A percentile compares a stretch with the other conserved stretches of the same genome.
phyloP scores from a whole-genome alignment of 2,329 filamentous ascomycete species.

The Proliferodiscus dingleyae region DNA sequence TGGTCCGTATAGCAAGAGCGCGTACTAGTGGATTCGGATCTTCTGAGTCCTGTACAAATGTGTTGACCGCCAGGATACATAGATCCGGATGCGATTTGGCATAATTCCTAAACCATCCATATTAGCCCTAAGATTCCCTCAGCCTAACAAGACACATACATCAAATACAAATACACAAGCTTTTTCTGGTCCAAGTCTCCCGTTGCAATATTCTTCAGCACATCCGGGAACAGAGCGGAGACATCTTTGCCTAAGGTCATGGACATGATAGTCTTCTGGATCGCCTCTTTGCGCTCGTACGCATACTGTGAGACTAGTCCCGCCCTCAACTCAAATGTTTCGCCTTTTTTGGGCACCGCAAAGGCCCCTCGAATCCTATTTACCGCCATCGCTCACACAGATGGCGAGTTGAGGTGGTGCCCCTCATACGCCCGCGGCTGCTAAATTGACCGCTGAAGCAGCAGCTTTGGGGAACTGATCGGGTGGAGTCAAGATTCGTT shows the following conservation, averaged over 20 bases:
- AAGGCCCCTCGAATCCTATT: conserved; percentile 95
- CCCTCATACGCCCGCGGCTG: conserved; percentile 32
- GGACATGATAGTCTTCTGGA: conserved; percentile 99
- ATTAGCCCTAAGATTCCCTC: not conserved
- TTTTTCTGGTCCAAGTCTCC: conserved; percentile 97
- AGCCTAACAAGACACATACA: conserved; percentile 48
- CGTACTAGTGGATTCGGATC: conserved; percentile 94
- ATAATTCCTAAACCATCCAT: conserved; percentile 70
- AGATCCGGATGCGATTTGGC: conserved; percentile 98
- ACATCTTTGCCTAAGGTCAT: conserved; percentile 99
- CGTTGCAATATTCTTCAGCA: conserved; percentile 98
- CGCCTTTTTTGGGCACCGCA: conserved; percentile 87
- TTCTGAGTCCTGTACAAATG: conserved; percentile 98
- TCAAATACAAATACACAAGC: conserved; percentile 95
- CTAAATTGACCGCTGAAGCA: conserved; percentile 17
- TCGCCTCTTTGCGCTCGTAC: conserved; percentile 97
- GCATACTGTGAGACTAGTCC: conserved; percentile 98
- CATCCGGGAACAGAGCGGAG: conserved; percentile 92
- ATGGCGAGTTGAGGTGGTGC: conserved; percentile 35
- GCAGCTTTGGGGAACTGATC: conserved; percentile 21
- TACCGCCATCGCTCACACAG: conserved; percentile 68
- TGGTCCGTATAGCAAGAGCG: conserved; percentile 92
- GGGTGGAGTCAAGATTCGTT: not conserved
- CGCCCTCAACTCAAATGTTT: conserved; percentile 94
- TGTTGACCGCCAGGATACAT: conserved; percentile 97